Evolutionary conservation across 352 stramenopile species (phyloP).

Genomic region (Aphanomyces euteiches): DNA sequence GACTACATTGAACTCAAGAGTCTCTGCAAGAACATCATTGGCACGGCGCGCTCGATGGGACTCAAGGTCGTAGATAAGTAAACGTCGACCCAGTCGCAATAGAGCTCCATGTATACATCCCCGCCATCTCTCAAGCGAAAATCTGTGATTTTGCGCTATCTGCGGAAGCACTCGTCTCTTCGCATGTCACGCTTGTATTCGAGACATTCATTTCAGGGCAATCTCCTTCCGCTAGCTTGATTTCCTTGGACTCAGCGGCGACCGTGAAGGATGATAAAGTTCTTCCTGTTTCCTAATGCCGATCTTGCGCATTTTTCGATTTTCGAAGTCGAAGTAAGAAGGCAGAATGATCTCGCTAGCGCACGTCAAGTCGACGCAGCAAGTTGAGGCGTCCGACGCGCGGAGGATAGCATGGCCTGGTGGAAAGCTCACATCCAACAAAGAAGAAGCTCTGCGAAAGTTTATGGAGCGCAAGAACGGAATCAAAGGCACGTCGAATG

Average conservation of each 20-base stretch:
- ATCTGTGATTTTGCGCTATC: too few relatives aligned
- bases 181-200: too few relatives aligned
- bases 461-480: conserved; percentile 71
- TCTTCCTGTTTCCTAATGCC: too few relatives aligned
- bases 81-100: conserved; percentile 3
- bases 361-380: conserved; percentile 27
- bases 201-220: too few relatives aligned
- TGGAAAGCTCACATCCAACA: conserved; percentile 80
- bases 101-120: too few relatives aligned
- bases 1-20: conserved; percentile 89
- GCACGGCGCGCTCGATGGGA: conserved; percentile 90
- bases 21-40: conserved; percentile 91
- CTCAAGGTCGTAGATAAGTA: conserved; percentile 70
- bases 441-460: conserved; percentile 80
- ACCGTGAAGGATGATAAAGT: too few relatives aligned
- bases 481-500: neutral
- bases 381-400: neutral
- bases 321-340: conserved; percentile 7
- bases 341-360: conserved; percentile 25
- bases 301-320: conserved; percentile 1
- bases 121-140: too few relatives aligned
- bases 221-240: too few relatives aligned
- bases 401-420: conserved; percentile 62
- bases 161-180: too few relatives aligned
- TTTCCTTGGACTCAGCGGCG: too few relatives aligned